A percentile compares a stretch with the other conserved stretches of the same genome.
These are phyloP conservation scores for Lobulomyces angularis DNA, from an alignment of 192 early-diverging fungal genomes.

Conservation along the genomic window DNA sequence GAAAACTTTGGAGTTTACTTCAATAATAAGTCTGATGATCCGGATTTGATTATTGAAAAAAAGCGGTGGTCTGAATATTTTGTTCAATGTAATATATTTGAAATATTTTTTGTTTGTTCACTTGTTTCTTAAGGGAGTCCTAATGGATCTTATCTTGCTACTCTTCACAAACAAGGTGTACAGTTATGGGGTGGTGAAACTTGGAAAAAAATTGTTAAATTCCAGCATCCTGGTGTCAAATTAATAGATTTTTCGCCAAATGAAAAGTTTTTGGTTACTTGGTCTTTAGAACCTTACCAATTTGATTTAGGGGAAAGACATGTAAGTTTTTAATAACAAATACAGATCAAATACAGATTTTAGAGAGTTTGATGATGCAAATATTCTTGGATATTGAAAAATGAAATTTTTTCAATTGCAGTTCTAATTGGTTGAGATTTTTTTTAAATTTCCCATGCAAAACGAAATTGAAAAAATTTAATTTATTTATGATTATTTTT, in stretches of 20 bases:
- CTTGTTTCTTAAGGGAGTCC: too few relatives aligned
- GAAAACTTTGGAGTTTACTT: constrained; percentile 78
- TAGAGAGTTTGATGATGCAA: too few relatives aligned
- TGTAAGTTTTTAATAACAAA: constrained; percentile 27
- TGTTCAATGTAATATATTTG: constrained; percentile 73
- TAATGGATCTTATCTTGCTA: constrained; percentile 80
- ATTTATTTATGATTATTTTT: too few relatives aligned
- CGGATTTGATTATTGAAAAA: constrained; percentile 45
- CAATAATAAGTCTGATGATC: constrained; percentile 75
- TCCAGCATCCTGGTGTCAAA: constrained; percentile 81
- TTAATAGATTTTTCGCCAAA: constrained; percentile 88
- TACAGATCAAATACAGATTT: too few relatives aligned
- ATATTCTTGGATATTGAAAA: too few relatives aligned
- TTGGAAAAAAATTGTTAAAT: constrained; percentile 82
- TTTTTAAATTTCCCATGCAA: too few relatives aligned
- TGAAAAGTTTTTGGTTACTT: constrained; percentile 87
- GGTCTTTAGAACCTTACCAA: constrained; percentile 74
- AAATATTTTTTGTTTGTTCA: constrained; percentile 91
- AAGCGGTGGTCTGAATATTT: constrained; percentile 9
- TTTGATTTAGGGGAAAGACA: constrained; percentile 50
- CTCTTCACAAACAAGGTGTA: constrained; percentile 87
- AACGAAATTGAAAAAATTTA: too few relatives aligned
- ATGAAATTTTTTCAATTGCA: too few relatives aligned
- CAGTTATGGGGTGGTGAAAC: constrained; percentile 91
- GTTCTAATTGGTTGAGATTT: too few relatives aligned